Evolutionary conservation across 176 grass and related monocot species (phyloP).

Genomic region (Sorghum bicolor): DNA sequence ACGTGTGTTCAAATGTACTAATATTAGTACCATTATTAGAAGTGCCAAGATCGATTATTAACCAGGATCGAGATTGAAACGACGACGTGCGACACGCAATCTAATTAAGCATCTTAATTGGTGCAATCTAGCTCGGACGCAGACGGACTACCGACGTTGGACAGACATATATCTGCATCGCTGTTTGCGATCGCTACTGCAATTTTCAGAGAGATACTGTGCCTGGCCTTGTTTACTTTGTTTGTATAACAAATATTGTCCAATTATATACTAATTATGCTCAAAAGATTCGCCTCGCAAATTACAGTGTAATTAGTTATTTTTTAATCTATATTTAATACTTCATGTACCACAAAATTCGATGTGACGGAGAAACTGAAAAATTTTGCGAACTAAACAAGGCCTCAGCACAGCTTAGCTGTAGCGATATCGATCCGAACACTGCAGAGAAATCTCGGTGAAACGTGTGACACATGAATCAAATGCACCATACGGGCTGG

Average conservation of each 20-base stretch:
- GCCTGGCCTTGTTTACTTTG: no score
- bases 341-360: no score
- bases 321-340: no score
- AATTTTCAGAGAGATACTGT: not conserved
- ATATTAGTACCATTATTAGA: not conserved
- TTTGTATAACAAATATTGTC: no score
- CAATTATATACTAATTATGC: no score
- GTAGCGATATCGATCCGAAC: not conserved
- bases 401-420: not conserved
- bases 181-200: not conserved
- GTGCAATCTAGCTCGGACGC: not conserved
- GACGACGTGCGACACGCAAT: not conserved
- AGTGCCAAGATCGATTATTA: not conserved
- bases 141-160: not conserved
- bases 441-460: not conserved
- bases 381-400: no score
- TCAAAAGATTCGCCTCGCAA: no score
- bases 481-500: not conserved
- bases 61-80: not conserved
- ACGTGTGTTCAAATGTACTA: not conserved
- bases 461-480: not conserved
- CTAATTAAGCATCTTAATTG: conserved; percentile 6
- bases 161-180: not conserved
- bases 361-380: no score
- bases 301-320: no score